Conservation (phyloP, 495 filamentous ascomycete species). For the Tetracladium setigerum region DNA sequence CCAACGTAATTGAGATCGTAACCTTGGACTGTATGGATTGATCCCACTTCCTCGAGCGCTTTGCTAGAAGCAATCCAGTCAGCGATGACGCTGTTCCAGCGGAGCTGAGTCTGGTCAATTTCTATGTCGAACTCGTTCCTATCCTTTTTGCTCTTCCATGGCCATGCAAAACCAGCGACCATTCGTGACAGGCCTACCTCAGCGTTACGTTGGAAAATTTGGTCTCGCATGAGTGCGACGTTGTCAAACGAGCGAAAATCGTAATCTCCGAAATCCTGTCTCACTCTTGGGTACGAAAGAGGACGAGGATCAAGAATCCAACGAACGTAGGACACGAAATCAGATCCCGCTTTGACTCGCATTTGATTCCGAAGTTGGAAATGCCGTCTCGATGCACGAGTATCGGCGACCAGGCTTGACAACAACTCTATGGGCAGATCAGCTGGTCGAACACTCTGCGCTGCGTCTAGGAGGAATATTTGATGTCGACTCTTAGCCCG, state of each 20-base stretch:
- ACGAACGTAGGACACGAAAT: conserved; percentile 5
- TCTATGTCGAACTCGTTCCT: conserved; percentile 6
- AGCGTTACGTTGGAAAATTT: conserved; percentile 1
- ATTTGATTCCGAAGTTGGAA: conserved; percentile 7
- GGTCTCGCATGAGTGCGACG: conserved; percentile 1
- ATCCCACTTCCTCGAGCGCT: conserved; percentile 6
- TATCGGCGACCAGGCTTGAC: neutral
- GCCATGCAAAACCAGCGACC: conserved; percentile 3
- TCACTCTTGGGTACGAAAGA: neutral
- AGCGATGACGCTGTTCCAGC: conserved; percentile 3
- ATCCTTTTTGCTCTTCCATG: conserved; percentile 3
- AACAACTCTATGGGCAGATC: conserved; percentile 1
- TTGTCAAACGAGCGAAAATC: conserved; percentile 5
- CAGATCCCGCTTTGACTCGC: conserved; percentile 3
- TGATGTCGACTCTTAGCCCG: conserved; percentile 6
- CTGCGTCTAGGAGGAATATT: conserved; percentile 6
- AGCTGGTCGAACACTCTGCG: conserved; percentile 7
- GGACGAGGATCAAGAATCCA: conserved; percentile 6
- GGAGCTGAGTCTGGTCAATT: conserved; percentile 1
- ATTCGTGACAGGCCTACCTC: conserved; percentile 2
- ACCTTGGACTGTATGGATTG: conserved; percentile 4
- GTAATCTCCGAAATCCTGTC: conserved; percentile 5
- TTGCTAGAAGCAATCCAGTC: conserved; percentile 5
- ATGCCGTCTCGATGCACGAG: conserved; percentile 1
- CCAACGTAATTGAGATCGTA: conserved; percentile 6